A percentile compares a stretch with the other conserved stretches of the same genome.
These are phyloP conservation scores for Suhomyces maxii DNA, from an alignment of 1,139 yeast species.

Conservation along the genomic window DNA sequence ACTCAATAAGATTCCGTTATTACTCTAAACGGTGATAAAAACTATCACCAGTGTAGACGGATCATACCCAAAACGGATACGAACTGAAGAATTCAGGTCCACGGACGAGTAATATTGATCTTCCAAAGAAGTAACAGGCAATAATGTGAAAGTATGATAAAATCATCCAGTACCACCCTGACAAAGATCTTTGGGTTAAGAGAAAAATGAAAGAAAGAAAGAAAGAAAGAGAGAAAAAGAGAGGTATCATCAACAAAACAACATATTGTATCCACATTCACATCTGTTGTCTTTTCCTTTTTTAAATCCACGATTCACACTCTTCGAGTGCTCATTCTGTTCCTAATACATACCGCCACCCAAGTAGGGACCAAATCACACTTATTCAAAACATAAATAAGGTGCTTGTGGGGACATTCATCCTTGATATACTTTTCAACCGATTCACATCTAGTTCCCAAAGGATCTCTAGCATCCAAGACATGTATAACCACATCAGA, in stretches of 20 bases:
- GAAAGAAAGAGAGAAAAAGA: slow-evolving; percentile 11
- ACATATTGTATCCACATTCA: not conserved
- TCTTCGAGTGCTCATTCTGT: not conserved
- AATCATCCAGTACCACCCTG: slow-evolving; percentile 55
- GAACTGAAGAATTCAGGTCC: slow-evolving; percentile 28
- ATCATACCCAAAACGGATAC: slow-evolving; percentile 48
- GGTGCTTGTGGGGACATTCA: slow-evolving; percentile 96
- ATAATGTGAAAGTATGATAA: slow-evolving; percentile 32
- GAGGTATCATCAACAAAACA: not conserved
- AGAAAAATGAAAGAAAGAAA: slow-evolving; percentile 13
- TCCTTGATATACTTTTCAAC: slow-evolving; percentile 91
- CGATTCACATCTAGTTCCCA: slow-evolving; percentile 91
- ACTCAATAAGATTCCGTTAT: slow-evolving; percentile 61
- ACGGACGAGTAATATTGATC: slow-evolving; percentile 62
- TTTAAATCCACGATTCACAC: not conserved
- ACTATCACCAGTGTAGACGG: slow-evolving; percentile 45
- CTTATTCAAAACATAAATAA: slow-evolving; percentile 91
- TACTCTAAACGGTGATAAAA: slow-evolving; percentile 40
- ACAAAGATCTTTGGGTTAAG: slow-evolving; percentile 59
- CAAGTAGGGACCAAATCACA: slow-evolving; percentile 98
- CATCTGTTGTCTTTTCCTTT: not conserved
- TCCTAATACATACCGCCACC: slow-evolving; percentile 88
- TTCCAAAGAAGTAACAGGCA: slow-evolving; percentile 98
- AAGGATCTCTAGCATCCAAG: slow-evolving; percentile 94
- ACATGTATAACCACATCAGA: slow-evolving; percentile 97